These are phyloP conservation scores for Tulasnella sp. DNA, from an alignment of 768 basidiomycete genomes.

Conservation along the genomic window DNA sequence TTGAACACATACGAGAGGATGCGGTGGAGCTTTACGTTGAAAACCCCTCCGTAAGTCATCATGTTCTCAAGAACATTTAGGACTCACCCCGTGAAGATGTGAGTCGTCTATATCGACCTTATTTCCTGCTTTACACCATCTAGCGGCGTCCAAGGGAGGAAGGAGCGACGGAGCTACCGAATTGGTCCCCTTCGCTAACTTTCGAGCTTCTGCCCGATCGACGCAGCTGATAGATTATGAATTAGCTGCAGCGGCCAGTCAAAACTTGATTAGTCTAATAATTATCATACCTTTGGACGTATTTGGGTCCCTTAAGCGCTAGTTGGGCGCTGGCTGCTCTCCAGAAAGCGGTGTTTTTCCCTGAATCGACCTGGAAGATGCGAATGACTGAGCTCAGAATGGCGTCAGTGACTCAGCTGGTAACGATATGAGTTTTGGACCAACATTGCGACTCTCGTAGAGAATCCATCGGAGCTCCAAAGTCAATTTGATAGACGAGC, in stretches of 20 bases:
- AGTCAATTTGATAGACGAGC: conserved; percentile 37
- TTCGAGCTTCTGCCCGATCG: too few relatives aligned
- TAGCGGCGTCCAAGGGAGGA: background rate
- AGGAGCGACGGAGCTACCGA: background rate
- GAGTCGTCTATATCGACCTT: background rate
- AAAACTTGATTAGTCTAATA: too few relatives aligned
- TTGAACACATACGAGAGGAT: conserved; percentile 24
- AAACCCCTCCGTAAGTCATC: too few relatives aligned
- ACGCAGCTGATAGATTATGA: too few relatives aligned
- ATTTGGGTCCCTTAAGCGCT: background rate
- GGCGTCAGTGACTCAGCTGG: too few relatives aligned
- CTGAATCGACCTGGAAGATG: background rate
- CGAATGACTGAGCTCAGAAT: background rate
- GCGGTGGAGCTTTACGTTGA: conserved; percentile 18
- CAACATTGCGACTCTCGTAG: background rate
- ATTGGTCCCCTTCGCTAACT: too few relatives aligned
- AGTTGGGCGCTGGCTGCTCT: background rate
- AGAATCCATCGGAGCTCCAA: background rate
- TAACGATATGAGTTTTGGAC: too few relatives aligned
- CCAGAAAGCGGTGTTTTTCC: background rate
- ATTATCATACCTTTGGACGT: background rate
- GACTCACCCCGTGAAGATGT: background rate
- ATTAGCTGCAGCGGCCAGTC: too few relatives aligned
- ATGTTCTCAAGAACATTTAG: too few relatives aligned
- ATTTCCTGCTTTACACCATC: background rate